Percentiles rank a stretch among this genome's conserved stretches.
phyloP scores from a whole-genome alignment of 2,329 filamentous ascomycete species.

The Cryphonectria nitschkei region DNA sequence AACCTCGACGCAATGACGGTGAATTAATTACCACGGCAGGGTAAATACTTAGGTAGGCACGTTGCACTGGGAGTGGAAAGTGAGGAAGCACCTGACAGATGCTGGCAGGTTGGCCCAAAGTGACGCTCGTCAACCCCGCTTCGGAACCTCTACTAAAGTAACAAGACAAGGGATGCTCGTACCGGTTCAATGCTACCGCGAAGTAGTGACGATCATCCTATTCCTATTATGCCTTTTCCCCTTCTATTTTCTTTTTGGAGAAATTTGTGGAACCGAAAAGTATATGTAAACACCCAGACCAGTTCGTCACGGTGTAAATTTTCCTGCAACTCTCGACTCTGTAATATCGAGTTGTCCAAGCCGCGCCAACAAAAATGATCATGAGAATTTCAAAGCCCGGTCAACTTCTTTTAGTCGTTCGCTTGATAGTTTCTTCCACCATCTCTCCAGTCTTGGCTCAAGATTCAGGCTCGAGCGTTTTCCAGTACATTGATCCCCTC shows the following conservation, averaged over 20 bases:
- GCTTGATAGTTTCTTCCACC: neutral
- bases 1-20: no score
- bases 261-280: neutral
- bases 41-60: neutral
- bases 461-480: neutral
- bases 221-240: neutral
- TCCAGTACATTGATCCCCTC: slow-evolving; percentile 33
- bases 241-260: no score
- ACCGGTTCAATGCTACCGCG: neutral
- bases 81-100: neutral
- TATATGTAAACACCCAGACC: neutral
- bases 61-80: slow-evolving; percentile 3
- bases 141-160: neutral
- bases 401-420: neutral
- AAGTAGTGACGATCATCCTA: neutral
- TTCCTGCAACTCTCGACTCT: neutral
- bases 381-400: slow-evolving; percentile 3
- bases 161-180: neutral
- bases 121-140: neutral
- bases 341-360: neutral
- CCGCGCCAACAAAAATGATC: neutral
- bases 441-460: slow-evolving; percentile 9
- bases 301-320: neutral
- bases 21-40: neutral
- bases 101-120: neutral